phyloP scores from a whole-genome alignment of 208 protist genomes.

The Wallacemonas sp. region DNA sequence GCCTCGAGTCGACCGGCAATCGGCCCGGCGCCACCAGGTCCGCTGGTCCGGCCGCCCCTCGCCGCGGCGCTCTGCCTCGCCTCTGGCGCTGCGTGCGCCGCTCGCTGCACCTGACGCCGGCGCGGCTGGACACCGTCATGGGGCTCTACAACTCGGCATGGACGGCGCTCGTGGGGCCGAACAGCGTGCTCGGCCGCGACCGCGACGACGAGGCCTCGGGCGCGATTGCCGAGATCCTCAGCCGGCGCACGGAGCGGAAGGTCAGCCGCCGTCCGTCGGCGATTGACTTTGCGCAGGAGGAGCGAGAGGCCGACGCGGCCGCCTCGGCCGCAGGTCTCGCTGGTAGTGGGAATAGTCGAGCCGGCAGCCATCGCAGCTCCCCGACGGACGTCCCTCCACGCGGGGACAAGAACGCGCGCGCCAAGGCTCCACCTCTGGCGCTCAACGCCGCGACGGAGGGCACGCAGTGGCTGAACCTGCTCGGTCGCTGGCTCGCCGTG shows the following conservation, averaged over 20 bases:
- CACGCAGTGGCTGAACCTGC: conserved; percentile 65
- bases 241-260: conserved; percentile 1
- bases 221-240: conserved; percentile 5
- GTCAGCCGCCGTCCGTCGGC: not conserved
- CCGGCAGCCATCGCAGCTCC: not conserved
- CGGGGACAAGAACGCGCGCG: not conserved
- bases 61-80: not conserved
- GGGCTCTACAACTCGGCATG: not conserved
- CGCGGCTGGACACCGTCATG: not conserved
- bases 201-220: conserved; percentile 8
- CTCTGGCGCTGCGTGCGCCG: not conserved
- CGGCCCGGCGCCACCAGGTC: no score
- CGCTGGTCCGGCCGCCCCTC: no score
- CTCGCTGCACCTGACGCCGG: conserved; percentile 2
- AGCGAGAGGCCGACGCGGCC: not conserved
- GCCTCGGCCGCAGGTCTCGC: not conserved
- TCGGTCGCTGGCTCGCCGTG: conserved; percentile 57
- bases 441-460: conserved; percentile 29
- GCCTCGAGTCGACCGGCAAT: no score
- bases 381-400: not conserved
- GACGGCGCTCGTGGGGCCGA: conserved; percentile 2
- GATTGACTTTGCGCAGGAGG: not conserved
- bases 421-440: not conserved
- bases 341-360: not conserved
- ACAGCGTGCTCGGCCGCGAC: conserved; percentile 13